Evolutionary conservation across 331 rosid species (phyloP).

Genomic region (Ulmus americana): DNA sequence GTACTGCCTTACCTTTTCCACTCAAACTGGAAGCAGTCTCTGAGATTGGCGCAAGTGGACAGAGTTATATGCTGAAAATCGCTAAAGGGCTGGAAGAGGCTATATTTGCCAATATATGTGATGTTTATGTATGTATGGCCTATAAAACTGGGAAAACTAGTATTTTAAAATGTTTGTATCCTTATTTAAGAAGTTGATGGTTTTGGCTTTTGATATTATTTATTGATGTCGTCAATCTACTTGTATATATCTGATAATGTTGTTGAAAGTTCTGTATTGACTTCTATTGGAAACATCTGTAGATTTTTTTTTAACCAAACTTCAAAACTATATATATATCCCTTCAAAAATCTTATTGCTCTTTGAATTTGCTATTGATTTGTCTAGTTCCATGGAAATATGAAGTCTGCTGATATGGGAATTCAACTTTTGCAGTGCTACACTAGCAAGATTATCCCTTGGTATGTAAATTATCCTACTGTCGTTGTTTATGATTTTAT

Average conservation of each 20-base stretch:
- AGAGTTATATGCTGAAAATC: constrained; percentile 56
- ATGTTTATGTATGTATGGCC: constrained; percentile 40
- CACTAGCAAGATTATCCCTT: constrained; percentile 66
- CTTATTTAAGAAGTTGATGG: constrained; percentile 15
- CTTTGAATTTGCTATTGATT: constrained; percentile 20
- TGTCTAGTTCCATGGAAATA: constrained; percentile 49
- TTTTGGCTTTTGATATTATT: constrained; percentile 1
- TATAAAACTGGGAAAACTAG: constrained; percentile 6
- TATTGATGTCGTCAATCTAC: neutral
- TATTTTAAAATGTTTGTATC: constrained; percentile 14
- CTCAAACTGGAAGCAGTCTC: constrained; percentile 66
- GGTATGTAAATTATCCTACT: constrained; percentile 41
- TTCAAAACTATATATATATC: neutral
- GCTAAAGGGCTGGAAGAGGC: constrained; percentile 64
- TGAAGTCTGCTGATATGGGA: constrained; percentile 37
- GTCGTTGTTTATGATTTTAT: neutral
- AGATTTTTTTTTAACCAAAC: neutral
- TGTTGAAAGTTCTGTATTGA: neutral
- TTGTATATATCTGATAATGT: neutral
- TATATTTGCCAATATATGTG: constrained; percentile 43
- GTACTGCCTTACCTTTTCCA: constrained; percentile 48
- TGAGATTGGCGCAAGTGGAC: constrained; percentile 64
- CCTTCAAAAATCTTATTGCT: constrained; percentile 6
- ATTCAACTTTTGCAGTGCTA: constrained; percentile 72
- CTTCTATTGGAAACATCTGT: neutral